These are phyloP conservation scores for Chamaenerion angustifolium DNA, from an alignment of 345 rosid genomes.

Conservation along the genomic window DNA sequence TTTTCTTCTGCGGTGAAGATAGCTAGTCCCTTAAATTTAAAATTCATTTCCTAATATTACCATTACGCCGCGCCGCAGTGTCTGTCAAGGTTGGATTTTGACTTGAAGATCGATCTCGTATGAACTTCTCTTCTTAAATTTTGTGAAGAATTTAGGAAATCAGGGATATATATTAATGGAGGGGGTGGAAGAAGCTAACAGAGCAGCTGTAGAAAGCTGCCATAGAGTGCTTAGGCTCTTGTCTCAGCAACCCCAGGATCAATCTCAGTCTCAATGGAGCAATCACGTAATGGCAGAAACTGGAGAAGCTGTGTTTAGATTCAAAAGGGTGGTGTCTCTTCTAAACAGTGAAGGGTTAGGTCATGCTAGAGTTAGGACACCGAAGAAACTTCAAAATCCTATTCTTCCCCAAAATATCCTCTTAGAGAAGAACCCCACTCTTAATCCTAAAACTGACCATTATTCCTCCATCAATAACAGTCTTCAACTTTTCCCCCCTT, in stretches of 20 bases:
- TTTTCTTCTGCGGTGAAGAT: too few relatives aligned
- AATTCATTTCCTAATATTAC: too few relatives aligned
- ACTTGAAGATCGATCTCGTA: background rate
- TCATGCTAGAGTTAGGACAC: slow-evolving; percentile 87
- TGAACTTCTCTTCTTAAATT: background rate
- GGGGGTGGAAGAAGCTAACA: slow-evolving; percentile 39
- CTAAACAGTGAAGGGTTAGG: slow-evolving; percentile 48
- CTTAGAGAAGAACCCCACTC: slow-evolving; percentile 27
- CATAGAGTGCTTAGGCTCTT: slow-evolving; percentile 12
- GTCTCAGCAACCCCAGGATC: slow-evolving; percentile 17
- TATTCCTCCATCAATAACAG: slow-evolving; percentile 15
- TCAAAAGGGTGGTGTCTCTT: slow-evolving; percentile 71
- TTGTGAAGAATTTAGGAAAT: background rate
- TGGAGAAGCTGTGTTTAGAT: slow-evolving; percentile 74
- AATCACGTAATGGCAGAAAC: slow-evolving; percentile 48
- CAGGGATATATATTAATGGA: slow-evolving; percentile 18
- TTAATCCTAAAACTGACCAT: slow-evolving; percentile 16
- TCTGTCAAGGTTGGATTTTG: too few relatives aligned
- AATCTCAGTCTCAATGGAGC: slow-evolving; percentile 34
- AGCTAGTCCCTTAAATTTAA: too few relatives aligned
- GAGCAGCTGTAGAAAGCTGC: slow-evolving; percentile 39
- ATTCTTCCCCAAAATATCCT: slow-evolving; percentile 36
- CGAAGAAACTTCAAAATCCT: slow-evolving; percentile 31
- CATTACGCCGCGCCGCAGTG: too few relatives aligned
- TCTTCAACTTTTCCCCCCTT: slow-evolving; percentile 17